Evolutionary conservation across 2,329 filamentous ascomycete genomes (phyloP), one percentile per base, ranked within the genome.

Genomic region (Fusarium albosuccineum): DNA sequence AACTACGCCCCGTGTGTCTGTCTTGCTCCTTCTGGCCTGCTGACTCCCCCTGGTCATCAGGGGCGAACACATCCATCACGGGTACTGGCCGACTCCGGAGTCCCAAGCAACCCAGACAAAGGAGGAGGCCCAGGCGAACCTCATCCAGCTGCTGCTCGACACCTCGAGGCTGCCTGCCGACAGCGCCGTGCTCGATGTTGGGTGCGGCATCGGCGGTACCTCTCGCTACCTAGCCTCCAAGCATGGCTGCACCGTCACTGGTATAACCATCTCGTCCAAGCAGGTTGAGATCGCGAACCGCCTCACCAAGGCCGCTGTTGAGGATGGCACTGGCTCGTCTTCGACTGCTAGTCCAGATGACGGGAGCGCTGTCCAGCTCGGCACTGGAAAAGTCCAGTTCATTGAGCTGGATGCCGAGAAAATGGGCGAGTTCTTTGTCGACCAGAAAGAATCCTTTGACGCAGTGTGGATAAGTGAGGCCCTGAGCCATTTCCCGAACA

Each of bases 41-140:
- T 64, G 41, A 17, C 54, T 44, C 29, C 10, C 10, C 14, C 36
- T 30, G 14, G 37, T 45, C 34, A 60, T 36, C 46, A 88, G 86
- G 86, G 87, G 87, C 55, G 86, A 88, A 72, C 87, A 89, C 70
- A 89, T 89, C 71, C 87, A 89, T 72, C 87, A 89, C 66, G 87
- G 87, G 55, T 88, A 89, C 73, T 89, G 87, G 80, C 81, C 83
- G 26, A 80, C 81, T 3, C 72, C 73, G 49, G 79, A 79, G 57
- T 80, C 79, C 58, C 80, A 81, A 57, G 77, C 82, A 0, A 77
- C 70, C 16, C 85, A 87, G 65, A 84, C 82, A 66, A 89, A 89
- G 71, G 86, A 89, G 67, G 78, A 80, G 30, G 86, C 87, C 3
- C 87, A 89, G 74, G 72, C 84, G 26, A 87, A 86, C 69, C 80